These are phyloP conservation scores for Coemansia sp. DNA, from an alignment of 371 early-diverging fungal genomes.

Conservation along the genomic window DNA sequence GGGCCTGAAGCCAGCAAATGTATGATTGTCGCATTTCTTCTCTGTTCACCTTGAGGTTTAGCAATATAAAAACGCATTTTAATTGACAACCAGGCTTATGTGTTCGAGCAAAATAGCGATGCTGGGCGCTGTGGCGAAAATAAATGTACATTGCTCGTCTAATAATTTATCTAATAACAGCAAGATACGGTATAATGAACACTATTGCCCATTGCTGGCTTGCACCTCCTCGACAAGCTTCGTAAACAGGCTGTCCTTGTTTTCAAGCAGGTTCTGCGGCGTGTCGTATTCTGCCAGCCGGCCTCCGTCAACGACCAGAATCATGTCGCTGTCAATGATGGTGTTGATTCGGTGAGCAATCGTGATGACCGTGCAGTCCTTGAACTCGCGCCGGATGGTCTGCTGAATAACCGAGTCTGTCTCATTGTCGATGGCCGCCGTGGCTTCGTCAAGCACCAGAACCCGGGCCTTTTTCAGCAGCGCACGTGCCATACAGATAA, in stretches of 20 bases:
- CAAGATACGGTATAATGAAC: no score
- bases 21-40: no score
- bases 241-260: conserved; percentile 57
- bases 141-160: no score
- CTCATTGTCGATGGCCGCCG: conserved; percentile 57
- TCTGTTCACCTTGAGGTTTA: no score
- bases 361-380: conserved; percentile 60
- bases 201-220: no score
- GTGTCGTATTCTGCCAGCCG: conserved; percentile 64
- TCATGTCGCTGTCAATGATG: conserved; percentile 67
- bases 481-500: conserved; percentile 65
- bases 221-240: conserved; percentile 44
- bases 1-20: no score
- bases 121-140: no score
- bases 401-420: conserved; percentile 62
- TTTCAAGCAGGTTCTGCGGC: conserved; percentile 56
- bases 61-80: no score
- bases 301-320: conserved; percentile 71
- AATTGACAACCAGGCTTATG: no score
- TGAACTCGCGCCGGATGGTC: conserved; percentile 44
- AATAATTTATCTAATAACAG: no score
- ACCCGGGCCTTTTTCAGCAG: conserved; percentile 56
- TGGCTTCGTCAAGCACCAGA: conserved; percentile 70
- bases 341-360: conserved; percentile 71
- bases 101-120: no score